Evolutionary conservation across 2,329 filamentous ascomycete genomes (phyloP).

Genomic region (Penicillium sp.): DNA sequence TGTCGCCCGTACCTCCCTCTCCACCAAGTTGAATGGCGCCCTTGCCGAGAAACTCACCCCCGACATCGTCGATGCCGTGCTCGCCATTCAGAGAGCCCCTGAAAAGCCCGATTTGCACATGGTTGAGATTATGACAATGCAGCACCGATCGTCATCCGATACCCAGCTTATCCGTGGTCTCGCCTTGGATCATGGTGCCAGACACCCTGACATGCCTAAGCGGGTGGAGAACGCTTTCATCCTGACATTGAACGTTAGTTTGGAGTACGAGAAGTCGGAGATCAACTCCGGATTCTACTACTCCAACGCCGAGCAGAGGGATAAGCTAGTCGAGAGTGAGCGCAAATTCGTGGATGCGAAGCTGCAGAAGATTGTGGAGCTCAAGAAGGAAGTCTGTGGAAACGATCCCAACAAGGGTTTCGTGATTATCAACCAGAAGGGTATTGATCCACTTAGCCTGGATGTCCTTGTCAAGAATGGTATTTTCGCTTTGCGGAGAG

Average conservation of each 20-base stretch:
- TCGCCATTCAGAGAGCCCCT: constrained; percentile 85
- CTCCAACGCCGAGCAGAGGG: constrained; percentile 90
- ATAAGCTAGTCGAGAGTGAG: constrained; percentile 97
- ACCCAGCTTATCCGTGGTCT: constrained; percentile 93
- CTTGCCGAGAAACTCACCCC: constrained; percentile 89
- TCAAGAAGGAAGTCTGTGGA: constrained; percentile 97
- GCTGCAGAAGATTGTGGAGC: constrained; percentile 91
- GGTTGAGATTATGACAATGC: constrained; percentile 99
- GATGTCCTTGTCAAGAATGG: constrained; percentile 98
- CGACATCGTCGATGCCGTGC: constrained; percentile 91
- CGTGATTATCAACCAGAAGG: constrained; percentile 98
- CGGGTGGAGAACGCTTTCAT: constrained; percentile 93
- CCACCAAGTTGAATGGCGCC: constrained; percentile 87
- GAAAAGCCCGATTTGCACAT: constrained; percentile 96
- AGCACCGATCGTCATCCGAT: constrained; percentile 92
- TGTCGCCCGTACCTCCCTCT: constrained; percentile 88
- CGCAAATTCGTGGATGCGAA: constrained; percentile 94
- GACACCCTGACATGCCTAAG: constrained; percentile 98
- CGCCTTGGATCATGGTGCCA: constrained; percentile 88
- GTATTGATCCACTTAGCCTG: constrained; percentile 91
- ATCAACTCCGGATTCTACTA: constrained; percentile 99
- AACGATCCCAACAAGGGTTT: constrained; percentile 91
- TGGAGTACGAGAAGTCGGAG: constrained; percentile 98
- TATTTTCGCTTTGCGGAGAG: constrained; percentile 87
- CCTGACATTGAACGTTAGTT: constrained; percentile 88